These are phyloP conservation scores for Fraxinus angustifolia DNA, from an alignment of 305 asterid species.

Conservation along the genomic window DNA sequence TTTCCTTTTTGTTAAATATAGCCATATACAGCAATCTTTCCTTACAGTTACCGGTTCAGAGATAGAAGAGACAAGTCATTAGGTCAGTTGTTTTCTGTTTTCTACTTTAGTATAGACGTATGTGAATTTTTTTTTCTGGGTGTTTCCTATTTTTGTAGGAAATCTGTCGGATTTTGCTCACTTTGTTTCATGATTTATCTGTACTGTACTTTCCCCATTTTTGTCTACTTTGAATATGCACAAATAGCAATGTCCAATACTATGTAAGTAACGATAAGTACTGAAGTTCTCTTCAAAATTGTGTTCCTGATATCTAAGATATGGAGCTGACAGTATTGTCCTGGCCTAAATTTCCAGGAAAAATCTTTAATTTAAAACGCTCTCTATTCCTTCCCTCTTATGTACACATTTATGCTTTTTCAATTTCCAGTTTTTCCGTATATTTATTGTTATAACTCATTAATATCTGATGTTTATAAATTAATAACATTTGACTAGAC, in stretches of 20 bases:
- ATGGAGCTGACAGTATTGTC: background rate
- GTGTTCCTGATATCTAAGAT: background rate
- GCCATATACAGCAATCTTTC: slow-evolving; percentile 81
- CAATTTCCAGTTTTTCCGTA: background rate
- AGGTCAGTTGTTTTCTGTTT: slow-evolving; percentile 50
- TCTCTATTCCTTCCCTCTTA: background rate
- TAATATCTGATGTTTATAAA: background rate
- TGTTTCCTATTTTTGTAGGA: background rate
- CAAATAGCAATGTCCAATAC: background rate
- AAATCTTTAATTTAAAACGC: background rate
- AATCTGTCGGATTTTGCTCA: background rate
- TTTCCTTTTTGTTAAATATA: slow-evolving; percentile 6
- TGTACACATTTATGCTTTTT: background rate
- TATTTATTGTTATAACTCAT: background rate
- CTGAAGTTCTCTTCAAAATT: background rate
- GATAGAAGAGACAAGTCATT: slow-evolving; percentile 56
- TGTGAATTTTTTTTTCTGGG: slow-evolving; percentile 9
- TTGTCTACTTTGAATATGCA: background rate
- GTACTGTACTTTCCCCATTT: background rate
- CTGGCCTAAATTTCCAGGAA: background rate
- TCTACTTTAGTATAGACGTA: background rate
- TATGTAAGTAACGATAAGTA: background rate
- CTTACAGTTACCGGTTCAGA: slow-evolving; percentile 47
- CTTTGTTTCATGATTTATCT: background rate
- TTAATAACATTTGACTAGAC: background rate